Evolutionary conservation across 208 protist species (phyloP).

Genomic region (Leishmania lainsoni): DNA sequence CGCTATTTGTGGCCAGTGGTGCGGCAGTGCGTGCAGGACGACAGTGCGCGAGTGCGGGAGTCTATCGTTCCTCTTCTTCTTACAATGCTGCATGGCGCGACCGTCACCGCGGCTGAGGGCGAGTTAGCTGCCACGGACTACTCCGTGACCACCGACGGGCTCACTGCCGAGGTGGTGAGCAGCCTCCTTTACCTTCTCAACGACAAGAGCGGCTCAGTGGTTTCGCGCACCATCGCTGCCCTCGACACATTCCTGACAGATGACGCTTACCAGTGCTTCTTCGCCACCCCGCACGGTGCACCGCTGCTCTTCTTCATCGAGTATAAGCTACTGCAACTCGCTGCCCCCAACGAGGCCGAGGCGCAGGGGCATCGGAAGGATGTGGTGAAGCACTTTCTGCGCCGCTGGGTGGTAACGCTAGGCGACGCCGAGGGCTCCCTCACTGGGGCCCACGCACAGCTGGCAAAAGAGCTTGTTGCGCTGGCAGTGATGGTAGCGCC

Average conservation of each 20-base stretch:
- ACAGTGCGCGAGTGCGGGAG: constrained; percentile 77
- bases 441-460: constrained; percentile 34
- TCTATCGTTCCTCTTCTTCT: constrained; percentile 74
- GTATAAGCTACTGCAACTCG: constrained; percentile 64
- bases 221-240: constrained; percentile 64
- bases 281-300: constrained; percentile 41
- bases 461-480: constrained; percentile 60
- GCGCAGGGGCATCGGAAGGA: constrained; percentile 40
- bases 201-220: constrained; percentile 73
- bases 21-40: constrained; percentile 66
- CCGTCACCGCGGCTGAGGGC: constrained; percentile 8
- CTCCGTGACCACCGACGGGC: neutral
- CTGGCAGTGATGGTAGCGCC: constrained; percentile 38
- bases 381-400: constrained; percentile 65
- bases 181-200: constrained; percentile 73
- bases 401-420: constrained; percentile 62
- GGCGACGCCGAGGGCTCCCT: constrained; percentile 36
- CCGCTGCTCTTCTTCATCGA: constrained; percentile 63
- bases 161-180: constrained; percentile 60
- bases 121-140: neutral
- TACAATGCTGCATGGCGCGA: constrained; percentile 46
- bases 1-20: constrained; percentile 73
- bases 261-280: constrained; percentile 29
- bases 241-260: constrained; percentile 77
- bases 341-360: constrained; percentile 6